These are phyloP conservation scores for Rostrohypoxylon terebratum DNA, from an alignment of 495 filamentous ascomycete species.

Conservation along the genomic window DNA sequence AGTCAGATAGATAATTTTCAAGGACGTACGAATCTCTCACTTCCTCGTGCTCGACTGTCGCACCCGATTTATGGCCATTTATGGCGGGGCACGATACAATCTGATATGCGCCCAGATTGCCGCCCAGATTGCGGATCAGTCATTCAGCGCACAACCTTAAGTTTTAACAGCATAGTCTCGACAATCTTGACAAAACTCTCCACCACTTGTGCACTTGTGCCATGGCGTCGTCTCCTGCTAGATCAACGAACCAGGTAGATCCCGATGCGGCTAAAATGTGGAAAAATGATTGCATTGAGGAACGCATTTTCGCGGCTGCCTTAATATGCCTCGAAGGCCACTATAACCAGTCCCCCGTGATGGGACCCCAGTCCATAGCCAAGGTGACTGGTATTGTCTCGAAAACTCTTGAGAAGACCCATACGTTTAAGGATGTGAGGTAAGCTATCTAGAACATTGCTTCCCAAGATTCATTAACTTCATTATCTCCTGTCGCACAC, in stretches of 20 bases:
- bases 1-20: not conserved
- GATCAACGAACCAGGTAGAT: slow-evolving; percentile 26
- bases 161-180: not conserved
- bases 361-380: slow-evolving; percentile 61
- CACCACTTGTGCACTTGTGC: not conserved
- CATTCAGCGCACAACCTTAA: not conserved
- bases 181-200: not conserved
- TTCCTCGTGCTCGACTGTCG: not conserved
- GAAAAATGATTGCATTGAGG: slow-evolving; percentile 59
- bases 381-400: slow-evolving; percentile 63
- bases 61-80: slow-evolving; percentile 1
- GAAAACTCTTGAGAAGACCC: slow-evolving; percentile 65
- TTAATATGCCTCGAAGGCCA: slow-evolving; percentile 68
- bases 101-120: slow-evolving; percentile 13
- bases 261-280: slow-evolving; percentile 28
- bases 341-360: slow-evolving; percentile 61
- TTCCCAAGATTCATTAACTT: slow-evolving; percentile 50
- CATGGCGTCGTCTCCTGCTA: slow-evolving; percentile 41
- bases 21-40: not conserved
- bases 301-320: slow-evolving; percentile 64
- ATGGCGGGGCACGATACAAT: slow-evolving; percentile 13
- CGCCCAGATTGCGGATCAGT: not conserved
- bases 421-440: slow-evolving; percentile 65
- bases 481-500: too few relatives aligned
- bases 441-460: slow-evolving; percentile 47